These are phyloP conservation scores for Phytophthora ramorum DNA, from an alignment of 352 stramenopile genomes.

Conservation along the genomic window DNA sequence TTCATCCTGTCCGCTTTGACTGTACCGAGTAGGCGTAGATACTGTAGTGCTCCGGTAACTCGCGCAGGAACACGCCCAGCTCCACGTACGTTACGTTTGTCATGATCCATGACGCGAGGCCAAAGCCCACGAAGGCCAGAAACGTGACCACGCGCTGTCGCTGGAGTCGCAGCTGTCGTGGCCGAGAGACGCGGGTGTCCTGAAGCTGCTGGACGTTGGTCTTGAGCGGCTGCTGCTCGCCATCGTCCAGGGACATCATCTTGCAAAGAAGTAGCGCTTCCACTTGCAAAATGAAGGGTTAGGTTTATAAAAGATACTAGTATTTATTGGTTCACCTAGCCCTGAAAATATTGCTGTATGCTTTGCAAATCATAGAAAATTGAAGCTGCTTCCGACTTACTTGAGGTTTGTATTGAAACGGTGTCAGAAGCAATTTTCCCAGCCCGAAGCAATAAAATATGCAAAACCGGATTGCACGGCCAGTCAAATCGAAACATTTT, in stretches of 20 bases:
- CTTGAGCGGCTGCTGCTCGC: conserved; percentile 15
- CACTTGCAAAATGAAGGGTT: conserved; percentile 34
- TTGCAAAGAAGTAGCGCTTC: conserved; percentile 52
- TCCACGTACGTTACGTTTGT: conserved; percentile 73
- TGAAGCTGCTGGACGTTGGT: background rate
- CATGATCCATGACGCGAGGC: conserved; percentile 71
- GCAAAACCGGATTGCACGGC: conserved; percentile 6
- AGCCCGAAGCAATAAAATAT: conserved; percentile 6
- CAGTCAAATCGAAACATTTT: background rate
- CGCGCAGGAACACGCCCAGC: conserved; percentile 59
- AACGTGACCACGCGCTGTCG: conserved; percentile 42
- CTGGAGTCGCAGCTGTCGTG: background rate
- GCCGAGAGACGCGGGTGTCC: background rate
- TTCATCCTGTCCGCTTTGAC: background rate
- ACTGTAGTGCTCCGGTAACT: conserved; percentile 66
- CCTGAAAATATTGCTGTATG: background rate
- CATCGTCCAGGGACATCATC: conserved; percentile 13
- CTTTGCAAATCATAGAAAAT: background rate
- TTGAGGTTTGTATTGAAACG: conserved; percentile 1
- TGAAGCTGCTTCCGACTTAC: conserved; percentile 4
- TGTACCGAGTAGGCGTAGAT: conserved; percentile 76
- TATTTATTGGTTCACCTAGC: conserved; percentile 4
- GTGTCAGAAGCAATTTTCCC: background rate
- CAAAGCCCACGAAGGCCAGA: conserved; percentile 62
- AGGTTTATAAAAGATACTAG: too few species aligned